Evolutionary conservation across 2,329 filamentous ascomycete genomes (phyloP).

Genomic region (Camptophora hylomeconis): DNA sequence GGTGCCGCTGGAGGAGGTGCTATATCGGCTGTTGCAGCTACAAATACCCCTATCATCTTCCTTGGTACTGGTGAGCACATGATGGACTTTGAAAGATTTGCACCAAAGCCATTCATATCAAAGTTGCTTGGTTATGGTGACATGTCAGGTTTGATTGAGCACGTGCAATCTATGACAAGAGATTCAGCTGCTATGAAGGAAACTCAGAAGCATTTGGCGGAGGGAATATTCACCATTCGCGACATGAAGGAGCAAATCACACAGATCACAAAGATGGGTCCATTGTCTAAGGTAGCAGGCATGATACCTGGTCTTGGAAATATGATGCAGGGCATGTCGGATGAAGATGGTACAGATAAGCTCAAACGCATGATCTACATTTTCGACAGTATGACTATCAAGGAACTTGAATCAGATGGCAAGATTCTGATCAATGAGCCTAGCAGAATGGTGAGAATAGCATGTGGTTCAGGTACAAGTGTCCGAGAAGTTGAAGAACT

Average conservation of each 20-base stretch:
- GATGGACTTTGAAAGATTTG: constrained; percentile 85
- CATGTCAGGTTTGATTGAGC: constrained; percentile 86
- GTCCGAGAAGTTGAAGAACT: constrained; percentile 92
- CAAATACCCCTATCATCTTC: constrained; percentile 92
- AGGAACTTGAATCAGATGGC: constrained; percentile 89
- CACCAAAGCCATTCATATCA: constrained; percentile 81
- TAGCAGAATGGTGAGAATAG: constrained; percentile 81
- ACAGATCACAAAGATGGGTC: constrained; percentile 99
- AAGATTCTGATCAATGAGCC: constrained; percentile 90
- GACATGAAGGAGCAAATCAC: constrained; percentile 89
- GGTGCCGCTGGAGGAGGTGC: constrained; percentile 92
- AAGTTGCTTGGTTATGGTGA: constrained; percentile 96
- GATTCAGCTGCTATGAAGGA: constrained; percentile 73
- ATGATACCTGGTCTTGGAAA: constrained; percentile 95
- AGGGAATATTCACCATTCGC: constrained; percentile 89
- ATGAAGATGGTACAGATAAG: constrained; percentile 87
- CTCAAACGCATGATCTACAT: constrained; percentile 98
- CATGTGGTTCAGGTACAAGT: constrained; percentile 75
- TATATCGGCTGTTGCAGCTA: constrained; percentile 93
- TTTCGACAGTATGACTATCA: constrained; percentile 93
- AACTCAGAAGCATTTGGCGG: constrained; percentile 96
- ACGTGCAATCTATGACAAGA: constrained; percentile 87
- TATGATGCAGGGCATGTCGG: constrained; percentile 85
- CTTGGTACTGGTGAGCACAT: constrained; percentile 97
- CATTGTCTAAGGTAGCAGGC: constrained; percentile 89